Conservation (phyloP, 352 stramenopile genomes). For the Pythium diclinum region DNA sequence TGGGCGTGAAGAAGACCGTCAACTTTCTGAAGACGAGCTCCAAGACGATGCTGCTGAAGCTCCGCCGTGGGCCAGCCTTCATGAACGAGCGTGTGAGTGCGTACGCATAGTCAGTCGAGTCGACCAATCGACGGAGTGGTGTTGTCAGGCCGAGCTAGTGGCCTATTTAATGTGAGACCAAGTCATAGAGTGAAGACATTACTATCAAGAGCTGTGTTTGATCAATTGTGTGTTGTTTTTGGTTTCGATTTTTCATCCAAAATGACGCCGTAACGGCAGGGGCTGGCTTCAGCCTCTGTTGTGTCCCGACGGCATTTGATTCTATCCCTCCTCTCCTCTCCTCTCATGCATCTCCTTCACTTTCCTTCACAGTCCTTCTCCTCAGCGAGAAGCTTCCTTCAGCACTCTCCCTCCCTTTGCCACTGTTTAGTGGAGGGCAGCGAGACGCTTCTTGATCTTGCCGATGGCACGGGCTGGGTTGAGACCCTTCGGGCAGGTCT, state of each 20-base stretch:
- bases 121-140: not conserved
- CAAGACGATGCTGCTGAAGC: constrained; percentile 86
- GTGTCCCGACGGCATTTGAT: not conserved
- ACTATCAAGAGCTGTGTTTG: not conserved
- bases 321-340: not conserved
- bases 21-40: constrained; percentile 82
- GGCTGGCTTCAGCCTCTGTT: not conserved
- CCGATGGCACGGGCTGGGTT: constrained; percentile 98
- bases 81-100: constrained; percentile 74
- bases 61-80: constrained; percentile 76
- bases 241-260: constrained; percentile 1
- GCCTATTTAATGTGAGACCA: constrained; percentile 5
- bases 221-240: not conserved
- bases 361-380: not conserved
- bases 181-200: not conserved
- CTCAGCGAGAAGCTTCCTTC: not conserved
- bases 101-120: constrained; percentile 36
- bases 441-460: constrained; percentile 97
- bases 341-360: not conserved
- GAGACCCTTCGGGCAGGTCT: constrained; percentile 99
- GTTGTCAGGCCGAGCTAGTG: not conserved
- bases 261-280: not conserved
- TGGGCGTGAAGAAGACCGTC: constrained; percentile 89
- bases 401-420: not conserved
- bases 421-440: constrained; percentile 61